phyloP scores from a whole-genome alignment of 192 early-diverging fungal genomes.

The Coemansia aciculifera region DNA sequence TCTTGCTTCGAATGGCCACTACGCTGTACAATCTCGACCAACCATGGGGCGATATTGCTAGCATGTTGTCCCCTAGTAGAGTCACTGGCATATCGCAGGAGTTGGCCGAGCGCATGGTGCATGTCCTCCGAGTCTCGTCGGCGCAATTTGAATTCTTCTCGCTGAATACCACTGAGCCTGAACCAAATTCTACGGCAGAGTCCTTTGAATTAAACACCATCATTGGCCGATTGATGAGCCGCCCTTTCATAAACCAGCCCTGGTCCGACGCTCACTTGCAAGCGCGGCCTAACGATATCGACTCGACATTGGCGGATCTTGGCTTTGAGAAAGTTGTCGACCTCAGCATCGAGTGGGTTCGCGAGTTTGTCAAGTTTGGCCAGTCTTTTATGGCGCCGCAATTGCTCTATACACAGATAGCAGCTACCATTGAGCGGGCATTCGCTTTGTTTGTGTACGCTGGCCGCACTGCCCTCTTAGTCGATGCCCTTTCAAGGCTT shows the following conservation, averaged over 20 bases:
- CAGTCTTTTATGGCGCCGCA: slow-evolving; percentile 9
- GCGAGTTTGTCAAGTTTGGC: slow-evolving; percentile 30
- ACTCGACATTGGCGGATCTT: neutral
- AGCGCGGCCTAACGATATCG: slow-evolving; percentile 10
- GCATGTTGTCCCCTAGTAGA: slow-evolving; percentile 18
- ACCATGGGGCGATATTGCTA: slow-evolving; percentile 27
- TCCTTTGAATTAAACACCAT: slow-evolving; percentile 1
- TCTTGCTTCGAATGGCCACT: slow-evolving; percentile 41
- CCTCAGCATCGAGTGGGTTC: slow-evolving; percentile 21
- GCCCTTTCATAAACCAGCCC: slow-evolving; percentile 25
- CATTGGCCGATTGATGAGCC: slow-evolving; percentile 16
- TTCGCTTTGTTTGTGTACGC: slow-evolving; percentile 11
- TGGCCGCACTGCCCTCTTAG: neutral
- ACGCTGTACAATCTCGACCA: slow-evolving; percentile 37
- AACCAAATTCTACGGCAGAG: neutral
- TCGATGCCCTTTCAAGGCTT: slow-evolving; percentile 4
- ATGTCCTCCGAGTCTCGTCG: slow-evolving; percentile 23
- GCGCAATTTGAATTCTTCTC: slow-evolving; percentile 36
- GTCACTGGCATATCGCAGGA: slow-evolving; percentile 17
- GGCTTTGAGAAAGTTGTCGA: neutral
- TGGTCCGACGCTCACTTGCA: slow-evolving; percentile 12
- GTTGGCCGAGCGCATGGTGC: slow-evolving; percentile 12
- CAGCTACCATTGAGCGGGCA: slow-evolving; percentile 18
- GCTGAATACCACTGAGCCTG: slow-evolving; percentile 26
- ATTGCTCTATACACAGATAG: slow-evolving; percentile 25